Percentiles rank a stretch among this genome's conserved stretches.
Conservation (phyloP, 2,329 filamentous ascomycete species). For the Graphilbum ipis-grandicollis region DNA sequence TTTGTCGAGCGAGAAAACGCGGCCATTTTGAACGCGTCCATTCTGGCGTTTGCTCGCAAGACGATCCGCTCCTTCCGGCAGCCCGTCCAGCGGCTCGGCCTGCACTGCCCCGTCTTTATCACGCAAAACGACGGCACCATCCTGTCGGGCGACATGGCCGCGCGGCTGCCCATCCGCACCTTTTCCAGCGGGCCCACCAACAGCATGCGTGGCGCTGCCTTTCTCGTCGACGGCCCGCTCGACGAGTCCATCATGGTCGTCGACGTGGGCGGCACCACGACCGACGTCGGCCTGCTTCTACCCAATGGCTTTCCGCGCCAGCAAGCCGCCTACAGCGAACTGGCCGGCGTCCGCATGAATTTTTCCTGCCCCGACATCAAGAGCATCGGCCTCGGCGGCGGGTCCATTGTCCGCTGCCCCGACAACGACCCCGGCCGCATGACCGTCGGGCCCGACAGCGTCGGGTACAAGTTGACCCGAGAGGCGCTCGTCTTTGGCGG, state of each 20-base stretch:
- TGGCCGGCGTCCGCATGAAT: slow-evolving; percentile 47
- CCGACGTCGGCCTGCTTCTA: slow-evolving; percentile 43
- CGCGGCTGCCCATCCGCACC: slow-evolving; percentile 38
- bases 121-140: slow-evolving; percentile 49
- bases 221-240: slow-evolving; percentile 19
- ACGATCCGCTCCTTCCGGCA: slow-evolving; percentile 38
- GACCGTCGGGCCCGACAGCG: slow-evolving; percentile 11
- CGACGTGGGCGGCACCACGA: slow-evolving; percentile 50
- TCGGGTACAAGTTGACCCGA: slow-evolving; percentile 24
- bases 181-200: slow-evolving; percentile 49
- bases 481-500: slow-evolving; percentile 41
- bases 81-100: slow-evolving; percentile 29
- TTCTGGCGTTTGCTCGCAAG: slow-evolving; percentile 36
- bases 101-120: slow-evolving; percentile 38
- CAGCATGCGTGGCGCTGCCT: slow-evolving; percentile 45
- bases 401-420: slow-evolving; percentile 30
- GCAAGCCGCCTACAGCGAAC: slow-evolving; percentile 41
- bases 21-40: slow-evolving; percentile 45
- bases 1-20: slow-evolving; percentile 49
- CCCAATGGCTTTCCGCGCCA: slow-evolving; percentile 46
- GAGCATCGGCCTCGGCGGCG: slow-evolving; percentile 41
- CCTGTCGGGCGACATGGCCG: slow-evolving; percentile 32
- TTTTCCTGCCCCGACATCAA: slow-evolving; percentile 39
- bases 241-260: slow-evolving; percentile 36
- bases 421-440: slow-evolving; percentile 22